phyloP scores from a whole-genome alignment of 2,329 filamentous ascomycete species.

The Akanthomyces dipterigenus region DNA sequence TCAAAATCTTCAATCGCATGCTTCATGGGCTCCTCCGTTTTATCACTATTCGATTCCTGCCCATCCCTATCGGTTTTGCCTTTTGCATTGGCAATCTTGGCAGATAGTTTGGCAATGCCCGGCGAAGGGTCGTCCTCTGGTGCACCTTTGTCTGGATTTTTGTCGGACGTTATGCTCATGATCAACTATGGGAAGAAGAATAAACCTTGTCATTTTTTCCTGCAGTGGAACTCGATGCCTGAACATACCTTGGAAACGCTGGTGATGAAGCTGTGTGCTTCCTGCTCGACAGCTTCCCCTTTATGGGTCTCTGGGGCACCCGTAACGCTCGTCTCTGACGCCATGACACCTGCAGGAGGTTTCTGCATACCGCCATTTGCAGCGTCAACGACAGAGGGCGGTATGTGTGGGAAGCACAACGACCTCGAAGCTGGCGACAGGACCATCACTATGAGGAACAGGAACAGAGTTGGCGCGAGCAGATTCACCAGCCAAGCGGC shows the following conservation, averaged over 20 bases:
- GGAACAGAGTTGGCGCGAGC: conserved; percentile 54
- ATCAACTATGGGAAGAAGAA: background rate
- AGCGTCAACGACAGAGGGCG: conserved; percentile 63
- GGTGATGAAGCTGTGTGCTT: conserved; percentile 74
- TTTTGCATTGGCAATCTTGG: conserved; percentile 22
- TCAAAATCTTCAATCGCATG: conserved; percentile 66
- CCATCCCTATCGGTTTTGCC: conserved; percentile 37
- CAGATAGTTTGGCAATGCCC: conserved; percentile 28
- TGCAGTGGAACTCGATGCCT: conserved; percentile 17
- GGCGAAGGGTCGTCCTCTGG: conserved; percentile 42
- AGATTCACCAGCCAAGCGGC: conserved; percentile 67
- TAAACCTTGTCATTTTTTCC: background rate
- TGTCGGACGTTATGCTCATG: background rate
- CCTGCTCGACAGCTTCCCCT: conserved; percentile 76
- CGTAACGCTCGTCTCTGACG: conserved; percentile 69
- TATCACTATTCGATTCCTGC: conserved; percentile 52
- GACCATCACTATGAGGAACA: conserved; percentile 58
- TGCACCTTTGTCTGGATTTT: conserved; percentile 27
- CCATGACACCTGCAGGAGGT: conserved; percentile 67
- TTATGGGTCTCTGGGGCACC: conserved; percentile 78
- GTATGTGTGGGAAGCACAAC: conserved; percentile 69
- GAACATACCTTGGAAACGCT: conserved; percentile 44
- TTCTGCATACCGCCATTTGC: conserved; percentile 70
- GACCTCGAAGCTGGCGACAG: conserved; percentile 55
- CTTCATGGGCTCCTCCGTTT: conserved; percentile 72